Conservation (phyloP, 2,329 filamentous ascomycete species). For the Davidsoniella virescens region DNA sequence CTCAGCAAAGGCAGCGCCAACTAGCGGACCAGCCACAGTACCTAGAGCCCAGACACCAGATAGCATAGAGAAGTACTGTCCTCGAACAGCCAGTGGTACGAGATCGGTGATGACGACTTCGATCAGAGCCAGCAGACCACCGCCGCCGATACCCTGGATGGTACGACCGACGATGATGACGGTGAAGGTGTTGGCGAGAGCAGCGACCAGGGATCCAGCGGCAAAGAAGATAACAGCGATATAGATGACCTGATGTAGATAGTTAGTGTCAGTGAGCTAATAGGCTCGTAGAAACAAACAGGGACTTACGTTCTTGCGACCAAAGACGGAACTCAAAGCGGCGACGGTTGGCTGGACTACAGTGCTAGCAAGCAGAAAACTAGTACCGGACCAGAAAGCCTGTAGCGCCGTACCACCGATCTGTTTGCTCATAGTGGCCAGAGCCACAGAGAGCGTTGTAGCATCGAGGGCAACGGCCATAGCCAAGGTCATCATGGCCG, state of each 20-base stretch:
- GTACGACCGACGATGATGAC: slow-evolving; percentile 21
- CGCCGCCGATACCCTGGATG: slow-evolving; percentile 23
- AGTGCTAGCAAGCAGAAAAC: slow-evolving; percentile 50
- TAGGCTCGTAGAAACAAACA: neutral
- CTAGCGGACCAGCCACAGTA: slow-evolving; percentile 22
- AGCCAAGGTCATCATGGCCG: slow-evolving; percentile 33
- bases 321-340: slow-evolving; percentile 22
- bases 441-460: slow-evolving; percentile 19
- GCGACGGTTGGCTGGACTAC: slow-evolving; percentile 37
- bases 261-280: neutral
- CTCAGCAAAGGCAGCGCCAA: slow-evolving; percentile 18
- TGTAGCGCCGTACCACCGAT: slow-evolving; percentile 39
- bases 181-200: slow-evolving; percentile 18
- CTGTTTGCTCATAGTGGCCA: slow-evolving; percentile 29
- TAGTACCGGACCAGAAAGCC: slow-evolving; percentile 57
- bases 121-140: slow-evolving; percentile 20
- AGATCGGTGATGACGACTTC: slow-evolving; percentile 23
- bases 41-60: slow-evolving; percentile 38
- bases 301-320: slow-evolving; percentile 17
- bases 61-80: slow-evolving; percentile 24
- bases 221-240: slow-evolving; percentile 20
- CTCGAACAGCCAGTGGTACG: slow-evolving; percentile 26
- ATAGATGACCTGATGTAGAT: slow-evolving; percentile 16
- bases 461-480: slow-evolving; percentile 31
- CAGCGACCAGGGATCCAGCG: slow-evolving; percentile 26